Base-by-base conservation (phyloP, 202 grass and related monocot species). In the Brachypodium distachyon region DNA sequence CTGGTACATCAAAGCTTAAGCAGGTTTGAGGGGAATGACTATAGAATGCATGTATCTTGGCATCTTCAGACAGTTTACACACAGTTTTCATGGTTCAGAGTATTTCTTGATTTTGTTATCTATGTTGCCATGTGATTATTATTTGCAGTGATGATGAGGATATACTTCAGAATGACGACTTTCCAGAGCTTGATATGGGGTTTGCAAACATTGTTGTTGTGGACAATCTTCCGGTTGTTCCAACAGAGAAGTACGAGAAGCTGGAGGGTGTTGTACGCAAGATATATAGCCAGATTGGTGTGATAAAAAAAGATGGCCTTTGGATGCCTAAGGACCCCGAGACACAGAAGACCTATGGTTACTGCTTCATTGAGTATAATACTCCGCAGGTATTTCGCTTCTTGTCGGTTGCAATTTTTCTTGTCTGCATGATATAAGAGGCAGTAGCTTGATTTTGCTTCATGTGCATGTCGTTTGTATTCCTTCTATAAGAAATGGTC, bases 311-410 rank as follows among this genome's bases (percentile, higher is more conserved):
- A 81, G 89, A 73, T 32, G 90, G 86, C 3, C 50, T 97, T 49
- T 93, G 88, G 90, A 97, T 97, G 86, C 93, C 93, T 13, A 71
- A 89, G 38, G 80, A 93, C 67, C 71, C 74, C 32, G 86, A 93
- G 16, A 91, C 81, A 42, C 73, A 93, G 28, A 97, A 86, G 78
- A 91, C 88, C 28, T 85, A 89, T 2, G 93, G 93, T 0, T 97
- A 91, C 78, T 91, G 93, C 84, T 97, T 97, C 77, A 59, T 97
- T 14, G 93, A 93, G 37, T 97, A 88, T 44, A 85, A 81, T 59
- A 97, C 88, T 9, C 73, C 90, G 31, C 86, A 97, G 90, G 90
- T 97, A 76, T 34, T 80, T 84, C 44, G 46, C 72, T 84, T 48
- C 5, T 67, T 64, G 4, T 18, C 50, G 57, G 40, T 18, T 28